phyloP scores from a whole-genome alignment of 2,329 filamentous ascomycete genomes.

The Sarocladiaceae sp. region DNA sequence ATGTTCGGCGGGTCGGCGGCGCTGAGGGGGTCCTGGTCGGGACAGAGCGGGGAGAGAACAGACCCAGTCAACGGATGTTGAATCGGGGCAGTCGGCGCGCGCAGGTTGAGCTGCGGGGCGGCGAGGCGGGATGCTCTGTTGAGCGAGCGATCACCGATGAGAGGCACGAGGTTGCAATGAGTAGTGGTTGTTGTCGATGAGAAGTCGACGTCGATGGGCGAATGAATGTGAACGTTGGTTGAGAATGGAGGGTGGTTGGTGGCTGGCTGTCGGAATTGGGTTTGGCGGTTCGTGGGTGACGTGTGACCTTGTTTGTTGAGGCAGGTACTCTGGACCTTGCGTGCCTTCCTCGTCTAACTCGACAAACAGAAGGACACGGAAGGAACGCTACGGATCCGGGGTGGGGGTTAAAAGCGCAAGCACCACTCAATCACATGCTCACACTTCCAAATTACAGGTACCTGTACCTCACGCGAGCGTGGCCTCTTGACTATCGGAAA shows the following conservation, averaged over 20 bases:
- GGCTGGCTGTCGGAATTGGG: background rate
- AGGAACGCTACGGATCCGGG: background rate
- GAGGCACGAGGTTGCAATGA: background rate
- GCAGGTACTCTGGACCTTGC: background rate
- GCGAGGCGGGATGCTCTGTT: background rate
- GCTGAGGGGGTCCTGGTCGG: background rate
- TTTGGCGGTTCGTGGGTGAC: background rate
- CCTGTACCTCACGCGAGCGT: too few relatives aligned
- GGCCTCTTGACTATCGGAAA: too few relatives aligned
- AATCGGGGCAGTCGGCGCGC: slow-evolving; percentile 1
- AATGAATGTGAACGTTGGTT: background rate
- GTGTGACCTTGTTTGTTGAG: background rate
- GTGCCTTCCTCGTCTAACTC: background rate
- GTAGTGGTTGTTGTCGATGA: background rate
- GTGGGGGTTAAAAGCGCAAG: background rate
- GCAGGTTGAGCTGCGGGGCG: slow-evolving; percentile 8
- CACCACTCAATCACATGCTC: background rate
- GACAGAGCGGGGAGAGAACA: slow-evolving; percentile 5
- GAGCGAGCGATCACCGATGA: slow-evolving; percentile 2
- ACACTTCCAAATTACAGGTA: too few relatives aligned
- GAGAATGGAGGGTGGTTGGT: background rate
- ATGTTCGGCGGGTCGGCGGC: background rate
- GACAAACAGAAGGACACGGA: background rate
- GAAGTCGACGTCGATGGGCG: slow-evolving; percentile 2
- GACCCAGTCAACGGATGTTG: background rate